Conservation (phyloP, 306 rosid species). For the Astragalus glycyphyllos region DNA sequence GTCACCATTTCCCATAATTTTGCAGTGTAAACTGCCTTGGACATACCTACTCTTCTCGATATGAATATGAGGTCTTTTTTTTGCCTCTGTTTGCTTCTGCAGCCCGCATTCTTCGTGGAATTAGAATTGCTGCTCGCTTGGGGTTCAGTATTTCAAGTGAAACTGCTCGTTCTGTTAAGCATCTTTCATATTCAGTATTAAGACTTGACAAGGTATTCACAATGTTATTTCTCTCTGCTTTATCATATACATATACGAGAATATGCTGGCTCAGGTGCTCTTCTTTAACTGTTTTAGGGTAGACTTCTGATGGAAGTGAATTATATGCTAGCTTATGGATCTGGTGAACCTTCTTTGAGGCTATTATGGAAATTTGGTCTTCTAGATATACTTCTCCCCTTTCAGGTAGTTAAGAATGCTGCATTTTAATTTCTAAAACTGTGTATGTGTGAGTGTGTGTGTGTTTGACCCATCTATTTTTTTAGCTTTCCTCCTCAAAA, state of each 20-base stretch:
- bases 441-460: too few relatives aligned
- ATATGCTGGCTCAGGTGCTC: slow-evolving; percentile 36
- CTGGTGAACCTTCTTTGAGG: slow-evolving; percentile 86
- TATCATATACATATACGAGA: slow-evolving; percentile 29
- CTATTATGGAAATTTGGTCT: slow-evolving; percentile 86
- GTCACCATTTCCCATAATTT: slow-evolving; percentile 1
- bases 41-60: slow-evolving; percentile 9
- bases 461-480: too few relatives aligned
- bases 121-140: slow-evolving; percentile 89
- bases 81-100: slow-evolving; percentile 45
- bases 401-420: slow-evolving; percentile 58
- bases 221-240: slow-evolving; percentile 35
- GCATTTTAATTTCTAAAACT: slow-evolving; percentile 37
- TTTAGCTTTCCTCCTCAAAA: too few relatives aligned
- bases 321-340: slow-evolving; percentile 91
- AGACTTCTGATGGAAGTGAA: slow-evolving; percentile 88
- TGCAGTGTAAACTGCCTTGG: neutral
- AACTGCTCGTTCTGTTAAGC: slow-evolving; percentile 68
- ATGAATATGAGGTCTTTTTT: slow-evolving; percentile 18
- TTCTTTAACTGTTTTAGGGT: slow-evolving; percentile 59
- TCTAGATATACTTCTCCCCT: slow-evolving; percentile 78
- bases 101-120: slow-evolving; percentile 92
- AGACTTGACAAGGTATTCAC: slow-evolving; percentile 79
- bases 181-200: slow-evolving; percentile 58
- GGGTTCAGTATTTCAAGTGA: slow-evolving; percentile 78